Conservation (phyloP, 2,329 filamentous ascomycete genomes). For the Metarhizium humberi region DNA sequence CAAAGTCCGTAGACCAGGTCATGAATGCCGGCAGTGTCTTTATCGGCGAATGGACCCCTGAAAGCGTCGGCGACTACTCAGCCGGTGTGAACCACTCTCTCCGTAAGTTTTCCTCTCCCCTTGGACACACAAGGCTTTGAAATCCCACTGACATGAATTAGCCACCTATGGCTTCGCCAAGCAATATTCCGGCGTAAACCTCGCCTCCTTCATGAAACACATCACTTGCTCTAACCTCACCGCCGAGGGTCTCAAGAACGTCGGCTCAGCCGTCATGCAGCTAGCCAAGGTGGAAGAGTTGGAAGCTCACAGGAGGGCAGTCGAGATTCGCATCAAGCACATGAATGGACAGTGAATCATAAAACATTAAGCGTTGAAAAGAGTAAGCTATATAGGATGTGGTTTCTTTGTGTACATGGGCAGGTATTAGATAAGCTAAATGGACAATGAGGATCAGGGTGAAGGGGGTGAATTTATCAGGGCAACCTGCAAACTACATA, state of each 20-base stretch:
- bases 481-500: background rate
- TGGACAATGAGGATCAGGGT: background rate
- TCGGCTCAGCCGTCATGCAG: conserved; percentile 87
- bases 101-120: conserved; percentile 54
- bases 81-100: conserved; percentile 96
- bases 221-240: conserved; percentile 93
- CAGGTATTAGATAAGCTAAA: background rate
- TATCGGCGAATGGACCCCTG: conserved; percentile 90
- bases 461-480: background rate
- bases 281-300: conserved; percentile 89
- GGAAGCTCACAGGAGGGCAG: conserved; percentile 84
- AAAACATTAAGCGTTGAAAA: background rate
- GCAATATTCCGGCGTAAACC: conserved; percentile 96
- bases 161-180: conserved; percentile 97
- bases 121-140: background rate
- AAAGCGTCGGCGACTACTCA: conserved; percentile 96
- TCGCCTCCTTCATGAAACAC: conserved; percentile 94
- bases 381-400: background rate
- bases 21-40: conserved; percentile 95
- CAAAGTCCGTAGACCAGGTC: conserved; percentile 65
- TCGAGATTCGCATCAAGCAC: conserved; percentile 66
- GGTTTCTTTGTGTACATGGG: background rate
- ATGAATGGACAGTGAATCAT: conserved; percentile 25
- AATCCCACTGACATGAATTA: conserved; percentile 25
- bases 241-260: conserved; percentile 72